Evolutionary conservation across 768 basidiomycete species (phyloP), one percentile per base, ranked within the genome.

Genomic region (Ramaria sp.): DNA sequence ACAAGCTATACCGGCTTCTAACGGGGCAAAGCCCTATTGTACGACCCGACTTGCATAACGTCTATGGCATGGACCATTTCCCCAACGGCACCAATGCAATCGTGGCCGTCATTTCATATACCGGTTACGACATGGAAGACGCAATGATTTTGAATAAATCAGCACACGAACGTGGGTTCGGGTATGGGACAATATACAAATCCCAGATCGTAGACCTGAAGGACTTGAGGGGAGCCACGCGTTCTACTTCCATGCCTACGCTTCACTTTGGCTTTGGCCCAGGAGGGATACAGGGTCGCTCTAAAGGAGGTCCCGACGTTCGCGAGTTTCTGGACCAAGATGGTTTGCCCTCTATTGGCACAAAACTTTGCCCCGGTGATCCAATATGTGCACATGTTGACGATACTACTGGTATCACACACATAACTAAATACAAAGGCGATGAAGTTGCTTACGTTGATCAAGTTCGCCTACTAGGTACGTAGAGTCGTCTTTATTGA

Each of bases 131-230:
- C 67, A 99, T 99, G 96, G 96, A 99, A 71, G 96, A 99, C 62
- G 96, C 96, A 60, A 99, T 99, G 96, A 99, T 99, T 61, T 72
- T 99, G 50, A 99, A 99, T 69, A 99, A 99, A 70, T 98, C 94
- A 0, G 86, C 92, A 2, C 93, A 99, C 65, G 96, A 99, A 70
- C 85, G 96, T 30, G 96, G 96, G 0, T 99, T 99, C 65, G 93
- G 78, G 0, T 95, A 98, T 65, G 96, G 96, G 25, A 90, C 93
- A 0, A 81, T 99, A 30, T 98, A 97, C 76, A 98, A 98, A 68
- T 84, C 90, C 3, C 83, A 93, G 64, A 86, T 88, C 38, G 74
- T 97, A 55, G 95, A 98, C 67, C 76, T 99, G 16, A 85, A 86
- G 64, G 86, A 91, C 50, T 72, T 85, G 54, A 76, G 76, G 18